Conservation (phyloP, 1,284 basidiomycete species). For the Malassezia cuniculi region DNA sequence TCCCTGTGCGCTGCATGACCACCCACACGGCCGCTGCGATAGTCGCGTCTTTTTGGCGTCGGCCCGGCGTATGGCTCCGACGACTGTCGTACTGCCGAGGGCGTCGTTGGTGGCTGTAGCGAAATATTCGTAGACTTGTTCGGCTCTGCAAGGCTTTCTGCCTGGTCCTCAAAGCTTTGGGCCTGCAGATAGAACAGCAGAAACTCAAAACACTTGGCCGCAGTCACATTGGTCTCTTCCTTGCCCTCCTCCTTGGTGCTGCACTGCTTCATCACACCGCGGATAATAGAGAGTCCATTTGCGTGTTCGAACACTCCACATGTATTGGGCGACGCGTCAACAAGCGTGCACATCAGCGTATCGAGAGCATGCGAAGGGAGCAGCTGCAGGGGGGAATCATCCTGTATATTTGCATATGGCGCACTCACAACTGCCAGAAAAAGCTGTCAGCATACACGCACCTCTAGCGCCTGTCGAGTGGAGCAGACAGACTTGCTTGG, state of each 20-base stretch:
- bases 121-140: no score
- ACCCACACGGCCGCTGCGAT: no score
- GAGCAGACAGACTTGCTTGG: slow-evolving; percentile 12
- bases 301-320: slow-evolving; percentile 13
- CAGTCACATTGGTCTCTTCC: slow-evolving; percentile 1
- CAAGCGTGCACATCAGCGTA: slow-evolving; percentile 14
- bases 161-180: slow-evolving; percentile 11
- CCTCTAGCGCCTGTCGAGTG: slow-evolving; percentile 5
- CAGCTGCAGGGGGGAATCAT: slow-evolving; percentile 4
- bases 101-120: no score
- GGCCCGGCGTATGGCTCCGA: no score
- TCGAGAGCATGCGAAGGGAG: slow-evolving; percentile 11
- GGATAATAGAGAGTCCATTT: slow-evolving; percentile 6
- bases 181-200: slow-evolving; percentile 12
- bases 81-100: no score
- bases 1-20: no score
- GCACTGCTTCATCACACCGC: slow-evolving; percentile 13
- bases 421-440: slow-evolving; percentile 6
- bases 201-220: slow-evolving; percentile 12
- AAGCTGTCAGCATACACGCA: neutral
- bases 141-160: no score
- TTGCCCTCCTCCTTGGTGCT: no score
- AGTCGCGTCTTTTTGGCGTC: no score
- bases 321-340: slow-evolving; percentile 4
- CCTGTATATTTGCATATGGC: slow-evolving; percentile 1